Conservation (phyloP, 148 eudicot species). For the Rhododendron ferrugineum region DNA sequence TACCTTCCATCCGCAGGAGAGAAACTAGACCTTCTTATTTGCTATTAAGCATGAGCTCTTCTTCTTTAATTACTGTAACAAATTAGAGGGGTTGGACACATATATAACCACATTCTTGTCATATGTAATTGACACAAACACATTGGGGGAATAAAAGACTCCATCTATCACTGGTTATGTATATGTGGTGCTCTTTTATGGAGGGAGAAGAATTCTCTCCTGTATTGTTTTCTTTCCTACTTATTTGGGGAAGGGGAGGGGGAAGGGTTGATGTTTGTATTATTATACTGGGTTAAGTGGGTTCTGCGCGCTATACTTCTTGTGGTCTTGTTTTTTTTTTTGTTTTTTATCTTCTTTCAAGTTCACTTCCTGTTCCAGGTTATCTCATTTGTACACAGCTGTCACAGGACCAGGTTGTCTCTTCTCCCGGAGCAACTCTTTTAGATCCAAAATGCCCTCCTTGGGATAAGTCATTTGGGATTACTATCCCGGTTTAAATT, state of each 20-base stretch:
- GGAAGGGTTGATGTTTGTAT: not conserved
- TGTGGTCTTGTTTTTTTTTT: not conserved
- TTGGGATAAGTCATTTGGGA: not conserved
- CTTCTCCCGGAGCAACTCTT: not conserved
- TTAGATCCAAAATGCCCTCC: not conserved
- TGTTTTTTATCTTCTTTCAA: not conserved
- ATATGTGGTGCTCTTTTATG: not conserved
- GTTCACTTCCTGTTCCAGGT: not conserved
- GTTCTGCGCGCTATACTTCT: not conserved
- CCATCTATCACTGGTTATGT: not conserved
- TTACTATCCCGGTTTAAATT: not conserved
- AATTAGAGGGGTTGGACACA: not conserved
- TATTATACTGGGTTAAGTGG: not conserved
- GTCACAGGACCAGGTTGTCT: not conserved
- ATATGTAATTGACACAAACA: not conserved
- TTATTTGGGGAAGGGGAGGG: not conserved
- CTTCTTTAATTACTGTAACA: not conserved
- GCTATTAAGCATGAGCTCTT: not conserved
- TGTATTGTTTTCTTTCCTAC: not conserved
- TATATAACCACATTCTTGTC: not conserved
- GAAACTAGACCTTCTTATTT: not conserved
- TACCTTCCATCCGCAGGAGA: not conserved
- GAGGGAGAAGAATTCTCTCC: not conserved
- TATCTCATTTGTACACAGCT: not conserved
- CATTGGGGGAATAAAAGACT: not conserved